Evolutionary conservation across 228 moss, liverwort and hornwort species (phyloP).

Genomic region (Sphagnum magellanicum): DNA sequence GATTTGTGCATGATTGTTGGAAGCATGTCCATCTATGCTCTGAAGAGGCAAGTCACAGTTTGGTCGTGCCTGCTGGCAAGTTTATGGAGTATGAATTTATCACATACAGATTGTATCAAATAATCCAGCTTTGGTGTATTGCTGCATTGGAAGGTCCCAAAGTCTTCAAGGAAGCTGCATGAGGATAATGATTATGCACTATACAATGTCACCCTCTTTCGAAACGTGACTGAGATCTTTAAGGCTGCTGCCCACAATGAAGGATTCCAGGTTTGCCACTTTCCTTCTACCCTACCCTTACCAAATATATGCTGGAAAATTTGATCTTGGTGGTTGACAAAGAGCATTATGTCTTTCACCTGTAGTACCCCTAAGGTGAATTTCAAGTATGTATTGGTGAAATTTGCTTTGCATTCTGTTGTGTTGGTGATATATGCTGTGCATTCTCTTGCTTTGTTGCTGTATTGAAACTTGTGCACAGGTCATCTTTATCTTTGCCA

Average conservation of each 20-base stretch:
- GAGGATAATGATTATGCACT: constrained; percentile 96
- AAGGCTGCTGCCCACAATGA: constrained; percentile 66
- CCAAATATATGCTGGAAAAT: not conserved
- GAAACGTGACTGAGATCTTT: constrained; percentile 82
- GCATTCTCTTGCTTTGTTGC: no score
- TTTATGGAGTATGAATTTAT: not conserved
- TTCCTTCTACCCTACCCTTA: constrained; percentile 3
- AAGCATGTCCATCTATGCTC: not conserved
- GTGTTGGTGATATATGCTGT: no score
- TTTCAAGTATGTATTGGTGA: no score
- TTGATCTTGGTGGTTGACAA: not conserved
- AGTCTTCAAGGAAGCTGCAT: constrained; percentile 64
- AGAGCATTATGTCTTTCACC: not conserved
- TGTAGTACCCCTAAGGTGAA: no score
- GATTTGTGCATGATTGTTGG: not conserved
- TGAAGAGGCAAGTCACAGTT: not conserved
- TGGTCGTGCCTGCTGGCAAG: constrained; percentile 2
- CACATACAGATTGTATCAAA: no score
- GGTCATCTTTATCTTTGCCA: no score
- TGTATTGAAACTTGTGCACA: no score
- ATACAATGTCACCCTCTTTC: constrained; percentile 75
- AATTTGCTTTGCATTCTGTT: no score
- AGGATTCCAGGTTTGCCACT: constrained; percentile 55
- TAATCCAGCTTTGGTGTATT: constrained; percentile 6
- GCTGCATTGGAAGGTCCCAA: constrained; percentile 57